Evolutionary conservation across 73 alveolate genomes (phyloP), one percentile per base, ranked within the genome.

Genomic region (Paramecium pentaurelia): DNA sequence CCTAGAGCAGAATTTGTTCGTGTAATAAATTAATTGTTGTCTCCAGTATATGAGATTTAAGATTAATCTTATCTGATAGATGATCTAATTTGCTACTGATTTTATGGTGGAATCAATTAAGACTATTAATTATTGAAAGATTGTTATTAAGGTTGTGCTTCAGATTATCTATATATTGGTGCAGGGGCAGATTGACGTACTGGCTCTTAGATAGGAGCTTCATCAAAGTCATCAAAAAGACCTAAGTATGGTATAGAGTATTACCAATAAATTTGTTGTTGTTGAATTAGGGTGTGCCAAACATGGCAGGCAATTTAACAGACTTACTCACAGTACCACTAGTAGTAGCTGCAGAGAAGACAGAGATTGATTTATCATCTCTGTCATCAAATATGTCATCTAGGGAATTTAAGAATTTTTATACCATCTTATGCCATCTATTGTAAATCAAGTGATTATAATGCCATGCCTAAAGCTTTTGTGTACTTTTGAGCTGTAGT

Each of bases 301-400:
- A 80, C 91, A 80, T 80, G 22, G 73, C 71, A 10, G 91, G 91
- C 49, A 80, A 80, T 32, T 80, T 80, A 45, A 80, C 58, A 45
- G 91, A 80, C 58, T 44, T 80, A 44, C 91, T 80, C 1, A 80
- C 91, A 16, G 91, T 80, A n/a, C 91, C 91, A 47, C 91, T 80
- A 5, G 77, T 44, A 6, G 91, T 80, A 3, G 91, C 91, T 20
- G 64, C 58, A 6, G 91, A 80, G 75, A 80, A 80, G 8, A 80
- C 73, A 22, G 77, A 45, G 4, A 80, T 80, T 20, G 87, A 73
- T 47, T 80, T 80, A 18, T 80, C 91, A 27, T 80, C 91, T 49
- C 91, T 40, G 32, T 80, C 91, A 80, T 80, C 91, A 80, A 80
- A 80, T 80, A 80, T 45, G 47, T 80, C 91, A 80, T 80, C 91